Conservation (phyloP, 1,139 yeast genomes). For the Lodderomyces beijingensis region DNA sequence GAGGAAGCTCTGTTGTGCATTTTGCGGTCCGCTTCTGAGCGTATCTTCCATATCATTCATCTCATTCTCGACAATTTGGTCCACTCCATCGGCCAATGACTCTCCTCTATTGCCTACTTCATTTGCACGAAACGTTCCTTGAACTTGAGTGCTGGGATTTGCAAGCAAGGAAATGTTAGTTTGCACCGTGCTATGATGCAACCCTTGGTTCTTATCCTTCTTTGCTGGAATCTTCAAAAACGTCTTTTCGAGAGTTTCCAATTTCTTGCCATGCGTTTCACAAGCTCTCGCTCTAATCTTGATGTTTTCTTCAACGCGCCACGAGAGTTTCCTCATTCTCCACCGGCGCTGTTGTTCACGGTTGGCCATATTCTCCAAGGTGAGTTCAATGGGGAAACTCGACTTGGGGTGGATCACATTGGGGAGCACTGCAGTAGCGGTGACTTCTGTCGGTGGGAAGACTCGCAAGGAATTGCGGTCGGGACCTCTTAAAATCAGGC, state of each 20-base stretch:
- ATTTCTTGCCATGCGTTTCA: constrained; percentile 46
- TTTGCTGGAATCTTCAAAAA: constrained; percentile 23
- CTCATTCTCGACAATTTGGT: constrained; percentile 5
- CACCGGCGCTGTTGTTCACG: constrained; percentile 60
- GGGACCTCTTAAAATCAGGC: constrained; percentile 78
- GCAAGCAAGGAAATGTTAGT: constrained; percentile 21
- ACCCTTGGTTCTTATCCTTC: constrained; percentile 15
- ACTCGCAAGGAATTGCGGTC: constrained; percentile 85
- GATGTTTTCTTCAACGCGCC: constrained; percentile 86
- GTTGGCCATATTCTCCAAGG: constrained; percentile 70
- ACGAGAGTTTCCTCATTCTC: constrained; percentile 84
- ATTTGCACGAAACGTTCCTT: neutral
- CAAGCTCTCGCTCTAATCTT: constrained; percentile 61
- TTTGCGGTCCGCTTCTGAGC: constrained; percentile 20
- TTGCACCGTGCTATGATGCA: constrained; percentile 40
- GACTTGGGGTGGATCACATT: constrained; percentile 87
- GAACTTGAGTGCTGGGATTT: constrained; percentile 9
- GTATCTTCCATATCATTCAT: constrained; percentile 11
- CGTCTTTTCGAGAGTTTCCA: constrained; percentile 43
- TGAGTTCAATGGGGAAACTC: constrained; percentile 74
- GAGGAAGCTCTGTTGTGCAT: constrained; percentile 24
- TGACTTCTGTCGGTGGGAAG: constrained; percentile 91
- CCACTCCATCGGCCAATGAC: constrained; percentile 6
- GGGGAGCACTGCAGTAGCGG: constrained; percentile 83
- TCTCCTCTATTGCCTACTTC: constrained; percentile 6